Base-by-base conservation (phyloP, 192 early-diverging fungal species). In the Coemansia sp. region DNA sequence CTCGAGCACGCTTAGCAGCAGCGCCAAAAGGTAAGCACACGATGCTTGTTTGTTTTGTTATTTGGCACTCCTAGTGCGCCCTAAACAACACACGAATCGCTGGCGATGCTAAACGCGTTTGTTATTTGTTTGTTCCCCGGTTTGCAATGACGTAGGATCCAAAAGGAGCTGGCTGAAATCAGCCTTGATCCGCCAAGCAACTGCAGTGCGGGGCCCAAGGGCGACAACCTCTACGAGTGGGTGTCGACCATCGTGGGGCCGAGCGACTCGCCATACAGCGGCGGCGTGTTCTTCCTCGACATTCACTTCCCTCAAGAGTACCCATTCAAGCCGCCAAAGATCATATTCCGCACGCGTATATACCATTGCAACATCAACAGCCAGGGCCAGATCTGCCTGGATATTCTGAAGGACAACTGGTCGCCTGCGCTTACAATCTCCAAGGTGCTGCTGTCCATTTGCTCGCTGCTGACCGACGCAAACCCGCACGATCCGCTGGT, bases 331-430 rank as follows among this genome's bases (percentile, higher is more conserved):
- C 91, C 96, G 42, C 95, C 96, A 75, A 93, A 94, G 92, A 86
- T 95, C 27, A 82, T 83, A 5, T 98, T 92, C 82, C 85, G 89
- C 29, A 98, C 96, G 21, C 87, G 89, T 45, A 95, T 98, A 45
- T 98, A 97, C 67, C 95, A 98, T 73, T 96, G 94, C 84, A 98
- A 98, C 67, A 92, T 98, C 76, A 95, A 93, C 72, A 87, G 83
- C 55, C 85, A 86, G 62, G 95, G 95, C 11, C 83, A 83, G 47
- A 95, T 98, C 54, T 98, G 95, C 77, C 75, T 98, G 57, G 93
- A 97, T 51, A 93, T 95, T 32, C 79, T 98, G 31, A 98, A 98
- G 77, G 95, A 98, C 65, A 94, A 98, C 69, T 98, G 95, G 95
- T 92, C 89, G 44, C 95, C 95, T 19, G 94, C 92, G 24, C 69